Evolutionary conservation across 371 early-diverging fungal genomes (phyloP), one percentile per base, ranked within the genome.

Genomic region (Dinochytrium kinnereticum): DNA sequence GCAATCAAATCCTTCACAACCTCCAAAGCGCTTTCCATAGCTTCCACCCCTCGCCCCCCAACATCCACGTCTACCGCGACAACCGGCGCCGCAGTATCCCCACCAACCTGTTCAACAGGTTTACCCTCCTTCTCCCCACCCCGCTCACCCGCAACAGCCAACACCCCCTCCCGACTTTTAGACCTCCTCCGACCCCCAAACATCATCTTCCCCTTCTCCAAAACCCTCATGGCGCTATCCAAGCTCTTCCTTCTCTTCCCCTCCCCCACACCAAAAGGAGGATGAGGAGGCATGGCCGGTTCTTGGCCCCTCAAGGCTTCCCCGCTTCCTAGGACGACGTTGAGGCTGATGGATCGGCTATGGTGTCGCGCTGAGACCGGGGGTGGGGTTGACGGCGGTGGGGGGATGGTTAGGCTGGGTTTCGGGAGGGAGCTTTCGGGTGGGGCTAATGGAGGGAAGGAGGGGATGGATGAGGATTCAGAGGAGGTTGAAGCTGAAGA

Each of bases 331-430:
- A 55, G 44, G 44, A 19, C 44, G 44, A 19, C 44, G 44, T 19
- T 13, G 44, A 44, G 7, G 44, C 44, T 13, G 44, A 19, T 13
- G 44, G 44, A 44, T 44, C 44, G 19, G 7, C 13, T 44, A 44
- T 7, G 44, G 26, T n/a, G 10, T 36, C 37, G 17, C 26, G 66
- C 66, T 19, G 24, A 28, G 5, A n/a, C 24, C 53, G 69, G 53
- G 2, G 69, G 55, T n/a, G 69, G 69, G 15, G 51, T 40, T 44
- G 50, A 38, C 3, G 68, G 68, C 5, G 68, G 68, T 44, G 68
- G 68, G 26, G 68, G 68, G 21, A 68, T 44, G 31, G 50, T 68
- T 19, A 68, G 39, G 19, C 28, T 3, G 10, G 68, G 68, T 68
- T 17, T 17, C 38, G 3, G 24, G 19, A 7, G 34, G 3, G 31